Evolutionary conservation across 2,329 filamentous ascomycete species (phyloP), one percentile per base, ranked within the genome.

Genomic region (Aspergillus cejpii): DNA sequence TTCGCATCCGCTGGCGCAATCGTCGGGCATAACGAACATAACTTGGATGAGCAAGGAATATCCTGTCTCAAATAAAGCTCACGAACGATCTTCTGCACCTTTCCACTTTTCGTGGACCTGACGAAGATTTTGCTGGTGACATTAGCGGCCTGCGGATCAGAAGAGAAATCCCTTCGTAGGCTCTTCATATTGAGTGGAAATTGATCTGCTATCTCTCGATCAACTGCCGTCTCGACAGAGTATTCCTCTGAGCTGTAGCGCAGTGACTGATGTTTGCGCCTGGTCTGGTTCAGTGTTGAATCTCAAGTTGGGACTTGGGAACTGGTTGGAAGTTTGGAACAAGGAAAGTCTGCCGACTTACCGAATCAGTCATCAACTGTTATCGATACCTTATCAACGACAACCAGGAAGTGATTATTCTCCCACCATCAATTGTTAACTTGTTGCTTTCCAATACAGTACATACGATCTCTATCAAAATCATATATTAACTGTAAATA

Each of bases 31-130:
- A 69, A 71, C 50, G 78, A 77, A 73, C 92, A 98, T 36, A 98
- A 74, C 67, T 84, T 85, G 20, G 91, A 97, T 26, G 91, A 96
- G 73, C 92, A 98, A 39, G 92, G 91, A 61, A 98, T 97, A 66
- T 98, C 92, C 71, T 91, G 87, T 67, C 92, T 82, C 50, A 98
- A 77, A 69, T 98, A 98, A 52, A 97, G 78, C 74, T 98, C 92
- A 60, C 90, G 83, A 55, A 98, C 92, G 62, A 98, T 94, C 76
- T 98, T 98, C 69, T 97, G 92, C 48, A 97, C 91, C 73, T 96
- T 96, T 68, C 92, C 92, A 68, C 83, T 92, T 69, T 87, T 90
- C 38, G 91, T 94, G 20, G 92, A 96, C 49, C 92, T 81, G 52
- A 98, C 87, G 64, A 94, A 98, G 59, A 94, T 82, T 72, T 97